These are phyloP conservation scores for Candida dubliniensis DNA, from an alignment of 1,139 yeast genomes.

Conservation along the genomic window DNA sequence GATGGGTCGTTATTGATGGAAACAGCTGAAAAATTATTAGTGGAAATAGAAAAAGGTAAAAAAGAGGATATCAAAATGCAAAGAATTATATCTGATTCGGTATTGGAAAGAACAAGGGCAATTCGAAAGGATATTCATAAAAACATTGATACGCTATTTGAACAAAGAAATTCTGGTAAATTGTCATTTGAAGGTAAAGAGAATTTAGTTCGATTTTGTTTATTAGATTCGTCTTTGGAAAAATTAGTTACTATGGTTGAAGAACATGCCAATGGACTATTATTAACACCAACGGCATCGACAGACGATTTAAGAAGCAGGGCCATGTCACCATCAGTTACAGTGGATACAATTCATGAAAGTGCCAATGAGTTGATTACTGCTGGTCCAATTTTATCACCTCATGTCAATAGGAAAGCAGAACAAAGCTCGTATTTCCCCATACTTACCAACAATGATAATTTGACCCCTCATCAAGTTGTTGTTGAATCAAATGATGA, in stretches of 20 bases:
- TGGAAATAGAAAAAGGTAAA: constrained; percentile 36
- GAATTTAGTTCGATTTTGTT: constrained; percentile 42
- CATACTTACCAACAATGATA: constrained; percentile 20
- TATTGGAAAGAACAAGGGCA: constrained; percentile 43
- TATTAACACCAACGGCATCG: constrained; percentile 28
- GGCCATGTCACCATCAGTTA: constrained; percentile 3
- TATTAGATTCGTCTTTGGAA: constrained; percentile 45
- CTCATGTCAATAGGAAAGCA: constrained; percentile 20
- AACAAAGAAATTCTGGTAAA: constrained; percentile 35
- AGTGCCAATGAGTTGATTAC: constrained; percentile 52
- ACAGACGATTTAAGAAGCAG: constrained; percentile 1
- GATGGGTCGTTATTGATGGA: constrained; percentile 57
- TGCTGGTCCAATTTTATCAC: constrained; percentile 57
- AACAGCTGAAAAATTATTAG: constrained; percentile 61
- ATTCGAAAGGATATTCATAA: constrained; percentile 43
- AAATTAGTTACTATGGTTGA: constrained; percentile 45
- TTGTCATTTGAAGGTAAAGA: constrained; percentile 48
- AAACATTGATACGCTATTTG: constrained; percentile 41
- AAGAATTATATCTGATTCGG: constrained; percentile 41
- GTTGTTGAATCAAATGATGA: constrained; percentile 59
- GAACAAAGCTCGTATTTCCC: constrained; percentile 14
- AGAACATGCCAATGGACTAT: constrained; percentile 27
- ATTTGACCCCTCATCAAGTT: constrained; percentile 64
- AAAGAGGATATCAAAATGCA: constrained; percentile 41
- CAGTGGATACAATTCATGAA: constrained; percentile 35